Evolutionary conservation across 129 eudicot species (phyloP), one percentile per base, ranked within the genome.

Genomic region (Rutidosis leptorrhynchoides): DNA sequence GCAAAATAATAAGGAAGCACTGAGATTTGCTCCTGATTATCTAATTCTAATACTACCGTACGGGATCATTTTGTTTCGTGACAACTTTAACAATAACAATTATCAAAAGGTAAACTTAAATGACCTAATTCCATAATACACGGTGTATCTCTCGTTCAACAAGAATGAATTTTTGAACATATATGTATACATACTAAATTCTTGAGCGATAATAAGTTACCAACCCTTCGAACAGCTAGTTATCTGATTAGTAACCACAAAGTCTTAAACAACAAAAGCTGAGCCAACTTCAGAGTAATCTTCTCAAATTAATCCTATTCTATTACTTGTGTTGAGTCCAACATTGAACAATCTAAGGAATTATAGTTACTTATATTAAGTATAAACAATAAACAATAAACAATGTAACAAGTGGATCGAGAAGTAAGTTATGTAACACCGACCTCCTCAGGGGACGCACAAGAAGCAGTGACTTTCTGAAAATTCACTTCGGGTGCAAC

Each of bases 401-500:
- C 4, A 22, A 8, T 16, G 3, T 5, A 1, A 60, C n/a, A 32
- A 60, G 15, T 15, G 24, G 11, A 21, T 6, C 12, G 52, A 68
- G 30, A 35, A 28, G 32, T 53, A 60, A 32, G 46, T 20, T 32
- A 62, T 49, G 62, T 40, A 69, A 19, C 17, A 65, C 81, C 58
- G 59, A 93, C 99, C 99, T 93, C 92, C 51, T 89, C 95, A 6
- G 85, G 83, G 56, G 81, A 82, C 20, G 67, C 78, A 68, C 82
- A 72, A 61, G 80, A 70, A 68, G 79, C 75, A 68, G 76, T 70
- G 24, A 77, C 29, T 65, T 86, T 77, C n/a, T 72, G 74, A 82
- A 76, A 86, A 82, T 64, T 72, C 60, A 93, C 55, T 57, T 74
- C 71, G 10, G 92, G 90, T 29, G 75, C 96, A 61, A 79, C 91